Evolutionary conservation across 306 rosid genomes (phyloP).

Genomic region (Cicer yamashitae): DNA sequence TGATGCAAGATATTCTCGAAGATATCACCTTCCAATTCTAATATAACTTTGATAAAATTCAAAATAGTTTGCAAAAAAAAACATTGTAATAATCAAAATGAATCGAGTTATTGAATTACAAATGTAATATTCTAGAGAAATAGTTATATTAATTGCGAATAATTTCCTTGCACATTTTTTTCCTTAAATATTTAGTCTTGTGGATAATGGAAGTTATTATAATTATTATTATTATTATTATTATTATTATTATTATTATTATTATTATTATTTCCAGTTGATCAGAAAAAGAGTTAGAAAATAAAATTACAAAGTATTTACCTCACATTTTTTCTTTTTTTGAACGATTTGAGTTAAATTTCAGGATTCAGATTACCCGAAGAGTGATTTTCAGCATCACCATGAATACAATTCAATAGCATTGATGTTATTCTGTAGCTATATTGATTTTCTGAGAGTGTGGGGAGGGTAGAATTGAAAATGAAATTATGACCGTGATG

Average conservation of each 20-base stretch:
- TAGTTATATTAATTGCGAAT: too few relatives aligned
- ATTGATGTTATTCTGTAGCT: conserved; percentile 39
- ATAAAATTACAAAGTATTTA: too few relatives aligned
- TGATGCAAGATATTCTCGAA: conserved; percentile 34
- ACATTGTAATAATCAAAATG: too few relatives aligned
- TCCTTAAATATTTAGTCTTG: too few relatives aligned
- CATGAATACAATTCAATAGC: conserved; percentile 39
- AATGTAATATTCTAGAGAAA: too few relatives aligned
- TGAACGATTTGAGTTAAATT: not conserved
- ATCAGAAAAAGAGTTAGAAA: too few relatives aligned
- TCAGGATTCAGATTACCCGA: not conserved
- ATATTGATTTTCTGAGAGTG: conserved; percentile 12
- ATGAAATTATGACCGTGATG: conserved; percentile 38
- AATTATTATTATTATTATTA: too few relatives aligned
- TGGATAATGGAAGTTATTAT: too few relatives aligned
- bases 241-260: too few relatives aligned
- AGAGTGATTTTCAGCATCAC: not conserved
- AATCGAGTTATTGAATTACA: too few relatives aligned
- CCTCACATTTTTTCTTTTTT: not conserved
- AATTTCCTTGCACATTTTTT: not conserved
- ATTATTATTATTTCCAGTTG: too few relatives aligned
- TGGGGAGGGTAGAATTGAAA: not conserved
- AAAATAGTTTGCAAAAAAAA: not conserved
- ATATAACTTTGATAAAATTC: not conserved
- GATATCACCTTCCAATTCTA: too few relatives aligned